Evolutionary conservation across 2,329 filamentous ascomycete genomes (phyloP).

Genomic region (Pseudogymnoascus pannorum): DNA sequence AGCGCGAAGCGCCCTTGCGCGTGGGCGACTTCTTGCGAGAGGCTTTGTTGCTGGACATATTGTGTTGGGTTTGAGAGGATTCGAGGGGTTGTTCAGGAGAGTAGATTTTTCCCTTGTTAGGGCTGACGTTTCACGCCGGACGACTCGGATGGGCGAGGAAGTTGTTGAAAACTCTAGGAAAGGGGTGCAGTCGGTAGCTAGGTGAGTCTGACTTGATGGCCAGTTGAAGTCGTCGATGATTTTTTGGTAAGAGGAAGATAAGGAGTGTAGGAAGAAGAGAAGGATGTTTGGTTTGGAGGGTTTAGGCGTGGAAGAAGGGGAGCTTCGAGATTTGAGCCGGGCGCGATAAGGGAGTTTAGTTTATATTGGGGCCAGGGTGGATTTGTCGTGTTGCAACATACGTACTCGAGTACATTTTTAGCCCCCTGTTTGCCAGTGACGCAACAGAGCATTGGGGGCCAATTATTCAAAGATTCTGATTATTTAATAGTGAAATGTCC

Average conservation of each 20-base stretch:
- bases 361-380: background rate
- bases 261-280: background rate
- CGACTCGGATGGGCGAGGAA: background rate
- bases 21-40: slow-evolving; percentile 8
- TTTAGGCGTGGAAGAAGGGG: background rate
- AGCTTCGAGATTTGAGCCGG: background rate
- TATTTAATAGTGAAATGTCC: background rate
- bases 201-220: background rate
- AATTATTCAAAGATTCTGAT: background rate
- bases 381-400: background rate
- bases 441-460: background rate
- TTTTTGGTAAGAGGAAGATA: background rate
- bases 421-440: background rate
- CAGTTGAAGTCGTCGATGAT: background rate
- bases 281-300: background rate
- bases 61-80: background rate
- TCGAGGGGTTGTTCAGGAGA: background rate
- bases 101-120: slow-evolving; percentile 3
- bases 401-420: slow-evolving; percentile 8
- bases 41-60: background rate
- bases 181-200: background rate
- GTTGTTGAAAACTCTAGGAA: background rate
- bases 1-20: background rate
- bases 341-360: slow-evolving; percentile 7
- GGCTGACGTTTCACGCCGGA: slow-evolving; percentile 3